phyloP scores from a whole-genome alignment of 108 stramenopile genomes.

The Craspedostauros australis region DNA sequence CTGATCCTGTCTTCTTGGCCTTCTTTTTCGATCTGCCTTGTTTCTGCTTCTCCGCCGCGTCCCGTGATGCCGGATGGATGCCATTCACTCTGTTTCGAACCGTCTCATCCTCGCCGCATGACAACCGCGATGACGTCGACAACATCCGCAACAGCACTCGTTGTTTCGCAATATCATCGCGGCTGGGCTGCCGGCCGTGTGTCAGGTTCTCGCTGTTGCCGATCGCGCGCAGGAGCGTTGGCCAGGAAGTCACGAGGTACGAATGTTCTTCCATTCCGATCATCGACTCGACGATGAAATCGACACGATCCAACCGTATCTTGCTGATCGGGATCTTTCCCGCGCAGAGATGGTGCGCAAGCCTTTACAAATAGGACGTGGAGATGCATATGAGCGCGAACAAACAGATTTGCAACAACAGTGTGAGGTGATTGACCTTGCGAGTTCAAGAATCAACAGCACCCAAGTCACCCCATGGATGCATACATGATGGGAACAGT shows the following conservation, averaged over 20 bases:
- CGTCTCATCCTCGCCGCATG: constrained; percentile 6
- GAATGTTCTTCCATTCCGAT: constrained; percentile 62
- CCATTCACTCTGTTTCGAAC: neutral
- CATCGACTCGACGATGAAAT: constrained; percentile 70
- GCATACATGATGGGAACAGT: too few relatives aligned
- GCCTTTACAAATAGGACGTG: constrained; percentile 22
- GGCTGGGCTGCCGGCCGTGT: constrained; percentile 14
- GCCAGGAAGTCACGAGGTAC: constrained; percentile 57
- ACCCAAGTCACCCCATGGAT: too few relatives aligned
- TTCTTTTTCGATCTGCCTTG: neutral
- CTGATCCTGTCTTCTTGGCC: constrained; percentile 5
- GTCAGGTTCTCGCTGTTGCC: constrained; percentile 45
- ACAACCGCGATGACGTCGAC: too few relatives aligned
- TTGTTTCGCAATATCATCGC: constrained; percentile 58
- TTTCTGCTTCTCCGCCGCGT: too few relatives aligned
- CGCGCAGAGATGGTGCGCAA: constrained; percentile 51
- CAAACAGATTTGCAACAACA: too few relatives aligned
- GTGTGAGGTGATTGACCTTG: too few relatives aligned
- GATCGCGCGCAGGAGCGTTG: constrained; percentile 70
- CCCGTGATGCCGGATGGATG: too few relatives aligned
- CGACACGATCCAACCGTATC: constrained; percentile 53
- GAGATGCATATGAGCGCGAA: too few relatives aligned
- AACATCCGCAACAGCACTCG: constrained; percentile 72
- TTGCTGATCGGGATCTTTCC: constrained; percentile 58
- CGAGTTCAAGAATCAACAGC: too few relatives aligned